A percentile compares a stretch with the other conserved stretches of the same genome.
These are phyloP conservation scores for Colletotrichum musae DNA, from an alignment of 2,329 filamentous ascomycete species.

Conservation along the genomic window DNA sequence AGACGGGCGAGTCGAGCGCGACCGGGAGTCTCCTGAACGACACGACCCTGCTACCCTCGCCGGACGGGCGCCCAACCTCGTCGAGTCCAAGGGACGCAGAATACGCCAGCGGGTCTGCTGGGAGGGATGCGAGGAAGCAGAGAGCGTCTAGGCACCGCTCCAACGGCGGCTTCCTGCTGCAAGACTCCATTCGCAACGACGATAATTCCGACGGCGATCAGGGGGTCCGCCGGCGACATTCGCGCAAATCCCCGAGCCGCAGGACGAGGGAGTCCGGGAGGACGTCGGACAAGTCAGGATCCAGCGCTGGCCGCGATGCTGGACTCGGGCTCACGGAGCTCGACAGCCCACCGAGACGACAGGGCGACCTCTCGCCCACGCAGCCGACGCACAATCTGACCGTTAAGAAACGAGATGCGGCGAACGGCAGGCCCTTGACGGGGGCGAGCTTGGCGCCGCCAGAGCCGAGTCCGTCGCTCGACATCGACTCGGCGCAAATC, in stretches of 20 bases:
- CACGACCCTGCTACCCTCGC: conserved; percentile 38
- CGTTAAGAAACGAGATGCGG: conserved; percentile 39
- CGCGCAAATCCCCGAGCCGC: conserved; percentile 43
- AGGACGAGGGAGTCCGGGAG: conserved; percentile 30
- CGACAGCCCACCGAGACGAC: conserved; percentile 22
- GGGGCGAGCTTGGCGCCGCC: conserved; percentile 40
- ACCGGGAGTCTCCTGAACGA: conserved; percentile 48
- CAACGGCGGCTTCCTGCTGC: conserved; percentile 66
- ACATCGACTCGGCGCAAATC: conserved; percentile 88
- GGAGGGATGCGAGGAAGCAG: conserved; percentile 43
- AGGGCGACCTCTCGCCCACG: conserved; percentile 27
- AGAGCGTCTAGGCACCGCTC: conserved; percentile 58
- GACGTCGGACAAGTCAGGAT: conserved; percentile 29
- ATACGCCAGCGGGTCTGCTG: conserved; percentile 40
- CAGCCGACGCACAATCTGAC: conserved; percentile 28
- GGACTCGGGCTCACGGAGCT: conserved; percentile 11
- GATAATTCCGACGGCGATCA: conserved; percentile 49
- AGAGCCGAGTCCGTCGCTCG: conserved; percentile 56
- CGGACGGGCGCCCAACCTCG: conserved; percentile 26
- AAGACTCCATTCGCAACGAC: conserved; percentile 56
- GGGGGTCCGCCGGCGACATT: conserved; percentile 48
- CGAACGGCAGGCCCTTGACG: conserved; percentile 43
- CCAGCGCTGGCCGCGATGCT: conserved; percentile 34
- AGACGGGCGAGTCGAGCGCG: conserved; percentile 61
- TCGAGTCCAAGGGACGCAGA: conserved; percentile 42